Conservation (phyloP, 2,329 filamentous ascomycete species). For the Fusarium sp. region DNA sequence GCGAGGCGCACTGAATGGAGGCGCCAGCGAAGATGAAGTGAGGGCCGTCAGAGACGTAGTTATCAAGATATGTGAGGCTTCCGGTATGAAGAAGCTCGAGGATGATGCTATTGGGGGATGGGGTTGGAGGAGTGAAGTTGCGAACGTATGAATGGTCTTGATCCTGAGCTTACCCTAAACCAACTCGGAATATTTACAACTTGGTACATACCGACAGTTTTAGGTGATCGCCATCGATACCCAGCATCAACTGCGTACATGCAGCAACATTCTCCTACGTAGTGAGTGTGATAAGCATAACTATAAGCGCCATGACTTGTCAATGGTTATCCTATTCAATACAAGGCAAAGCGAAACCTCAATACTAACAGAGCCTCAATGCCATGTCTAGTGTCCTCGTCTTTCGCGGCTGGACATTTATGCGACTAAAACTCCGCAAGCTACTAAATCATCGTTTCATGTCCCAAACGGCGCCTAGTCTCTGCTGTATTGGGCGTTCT, state of each 20-base stretch:
- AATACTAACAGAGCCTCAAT: not conserved
- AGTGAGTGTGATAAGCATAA: not conserved
- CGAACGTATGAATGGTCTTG: conserved; percentile 34
- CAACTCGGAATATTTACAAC: not conserved
- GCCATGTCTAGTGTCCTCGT: not conserved
- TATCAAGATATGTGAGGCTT: conserved; percentile 46
- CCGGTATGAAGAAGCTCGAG: conserved; percentile 41
- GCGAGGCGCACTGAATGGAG: conserved; percentile 45
- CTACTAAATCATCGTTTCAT: conserved; percentile 29
- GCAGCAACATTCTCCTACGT: too few relatives aligned
- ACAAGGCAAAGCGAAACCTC: not conserved
- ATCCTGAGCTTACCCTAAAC: conserved; percentile 10
- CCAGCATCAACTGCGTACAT: not conserved
- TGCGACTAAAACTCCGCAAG: conserved; percentile 11
- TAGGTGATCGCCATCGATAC: not conserved
- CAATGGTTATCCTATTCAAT: not conserved
- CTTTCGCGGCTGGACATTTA: conserved; percentile 12
- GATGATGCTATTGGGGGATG: conserved; percentile 40
- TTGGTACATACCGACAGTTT: not conserved
- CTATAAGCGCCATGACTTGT: not conserved
- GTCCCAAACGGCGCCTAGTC: conserved; percentile 21
- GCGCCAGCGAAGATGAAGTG: conserved; percentile 45
- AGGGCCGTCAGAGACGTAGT: conserved; percentile 45
- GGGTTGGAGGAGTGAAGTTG: conserved; percentile 48
- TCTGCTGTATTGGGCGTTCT: conserved; percentile 7